These are phyloP conservation scores for Mycena leptocephala DNA, from an alignment of 768 basidiomycete genomes.

Conservation along the genomic window DNA sequence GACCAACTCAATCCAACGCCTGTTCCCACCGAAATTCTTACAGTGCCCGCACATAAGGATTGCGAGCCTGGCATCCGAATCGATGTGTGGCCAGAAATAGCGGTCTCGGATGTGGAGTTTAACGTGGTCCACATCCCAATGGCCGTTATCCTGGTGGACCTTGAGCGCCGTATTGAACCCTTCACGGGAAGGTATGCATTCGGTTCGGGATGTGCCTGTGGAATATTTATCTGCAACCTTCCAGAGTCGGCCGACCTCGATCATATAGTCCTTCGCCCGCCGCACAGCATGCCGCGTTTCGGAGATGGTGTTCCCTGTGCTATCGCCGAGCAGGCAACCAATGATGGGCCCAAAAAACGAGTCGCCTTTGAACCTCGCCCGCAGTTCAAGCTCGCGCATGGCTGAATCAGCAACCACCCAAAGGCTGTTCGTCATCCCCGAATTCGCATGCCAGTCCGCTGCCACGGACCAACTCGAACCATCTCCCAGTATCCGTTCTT, in stretches of 20 bases:
- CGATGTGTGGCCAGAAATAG: conserved; percentile 34
- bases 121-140: conserved; percentile 40
- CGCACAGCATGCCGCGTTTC: neutral
- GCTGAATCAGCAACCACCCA: neutral
- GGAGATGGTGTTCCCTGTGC: too few relatives aligned
- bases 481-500: neutral
- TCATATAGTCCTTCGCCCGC: neutral
- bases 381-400: neutral
- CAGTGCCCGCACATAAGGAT: conserved; percentile 43
- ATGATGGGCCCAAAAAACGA: conserved; percentile 11
- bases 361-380: conserved; percentile 21
- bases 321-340: conserved; percentile 24
- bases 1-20: too few relatives aligned
- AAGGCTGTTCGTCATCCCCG: conserved; percentile 30
- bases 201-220: neutral
- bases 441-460: conserved; percentile 42
- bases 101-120: conserved; percentile 35
- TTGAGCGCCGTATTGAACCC: conserved; percentile 26
- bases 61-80: conserved; percentile 34
- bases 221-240: conserved; percentile 4
- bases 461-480: conserved; percentile 37
- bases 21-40: conserved; percentile 42
- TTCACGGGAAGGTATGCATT: conserved; percentile 12
- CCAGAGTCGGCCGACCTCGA: conserved; percentile 18
- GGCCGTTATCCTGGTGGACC: conserved; percentile 27